Base-by-base conservation (phyloP, 208 protist genomes). In the Wallacemonas sp. region DNA sequence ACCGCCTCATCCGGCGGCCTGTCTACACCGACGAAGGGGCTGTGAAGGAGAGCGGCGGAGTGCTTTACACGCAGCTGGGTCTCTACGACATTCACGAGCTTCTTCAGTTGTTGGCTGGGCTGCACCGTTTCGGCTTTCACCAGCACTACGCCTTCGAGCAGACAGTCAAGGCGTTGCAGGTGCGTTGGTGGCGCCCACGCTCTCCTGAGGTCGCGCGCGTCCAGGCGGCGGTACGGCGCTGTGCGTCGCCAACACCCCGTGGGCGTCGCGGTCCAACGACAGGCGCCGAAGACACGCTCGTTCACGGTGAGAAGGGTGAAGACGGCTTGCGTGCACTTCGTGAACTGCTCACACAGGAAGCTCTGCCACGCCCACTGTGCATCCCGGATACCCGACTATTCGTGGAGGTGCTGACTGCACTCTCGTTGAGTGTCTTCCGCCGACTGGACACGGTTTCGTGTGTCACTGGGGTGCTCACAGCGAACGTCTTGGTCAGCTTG, bases 71-170 rank as follows among this genome's bases (percentile, higher is more conserved):
- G 1, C 71, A 85, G 63, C 68, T 94, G 32, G 39, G 42, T 1
- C 61, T 50, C 21, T 88, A 78, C 61, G 41, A 53, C 13, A 62
- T 59, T 9, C 24, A 34, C 3, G 84, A 91, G 44, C 63, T 91
- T 12, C 4, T 92, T 13, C 45, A 59, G 41, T 61, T 92, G 12
- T 27, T 83, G 10, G 69, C 83, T 65, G 77, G 85, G 1, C 70
- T 94, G 26, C 77, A 90, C 45, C 82, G 85, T 34, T 94, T 94
- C 53, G 80, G 85, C 22, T 59, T 92, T 44, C 63, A 82, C 24
- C 72, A 91, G 62, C 71, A 93, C 24, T 48, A 53, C 30, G 73
- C 79, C 22, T 85, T 81, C 59, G 73, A 72, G 38, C 41, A 33
- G 9, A 42, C 13, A 0, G 53, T 61, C 34, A 48, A 53, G 50